Evolutionary conservation across 2,329 filamentous ascomycete species (phyloP).

Genomic region (Aspergillus intermedius): DNA sequence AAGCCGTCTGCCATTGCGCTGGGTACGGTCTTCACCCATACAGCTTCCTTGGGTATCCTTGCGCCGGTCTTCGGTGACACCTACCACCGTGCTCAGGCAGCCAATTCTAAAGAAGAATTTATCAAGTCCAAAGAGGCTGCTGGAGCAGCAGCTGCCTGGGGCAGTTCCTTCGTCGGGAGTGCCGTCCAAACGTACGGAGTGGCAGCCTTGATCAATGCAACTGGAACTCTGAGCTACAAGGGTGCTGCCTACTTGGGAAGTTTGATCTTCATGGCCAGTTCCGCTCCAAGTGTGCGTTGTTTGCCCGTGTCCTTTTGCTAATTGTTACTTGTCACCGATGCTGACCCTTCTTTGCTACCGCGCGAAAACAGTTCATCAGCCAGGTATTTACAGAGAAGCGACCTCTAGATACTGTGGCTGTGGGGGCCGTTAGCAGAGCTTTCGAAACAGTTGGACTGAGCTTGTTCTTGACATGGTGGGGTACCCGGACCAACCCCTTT

Average conservation of each 20-base stretch:
- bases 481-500: conserved; percentile 88
- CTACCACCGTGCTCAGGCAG: conserved; percentile 83
- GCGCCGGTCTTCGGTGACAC: conserved; percentile 87
- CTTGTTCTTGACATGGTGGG: conserved; percentile 94
- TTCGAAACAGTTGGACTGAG: conserved; percentile 91
- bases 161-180: conserved; percentile 81
- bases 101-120: conserved; percentile 96
- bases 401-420: conserved; percentile 80
- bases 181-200: conserved; percentile 85
- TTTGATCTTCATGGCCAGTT: conserved; percentile 85
- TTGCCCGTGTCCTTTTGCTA: background rate
- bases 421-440: conserved; percentile 74
- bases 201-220: conserved; percentile 86
- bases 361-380: conserved; percentile 61
- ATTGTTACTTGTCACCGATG: background rate
- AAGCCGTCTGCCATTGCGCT: conserved; percentile 98
- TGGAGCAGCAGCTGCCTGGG: conserved; percentile 80
- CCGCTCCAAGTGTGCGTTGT: conserved; percentile 71
- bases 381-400: conserved; percentile 89
- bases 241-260: conserved; percentile 88
- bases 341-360: background rate
- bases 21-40: conserved; percentile 93
- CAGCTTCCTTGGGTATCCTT: conserved; percentile 78
- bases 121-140: conserved; percentile 86
- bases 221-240: conserved; percentile 92